Evolutionary conservation across 805 yeast genomes (phyloP), one percentile per base, ranked within the genome.

Genomic region (Kazachstania viticola): DNA sequence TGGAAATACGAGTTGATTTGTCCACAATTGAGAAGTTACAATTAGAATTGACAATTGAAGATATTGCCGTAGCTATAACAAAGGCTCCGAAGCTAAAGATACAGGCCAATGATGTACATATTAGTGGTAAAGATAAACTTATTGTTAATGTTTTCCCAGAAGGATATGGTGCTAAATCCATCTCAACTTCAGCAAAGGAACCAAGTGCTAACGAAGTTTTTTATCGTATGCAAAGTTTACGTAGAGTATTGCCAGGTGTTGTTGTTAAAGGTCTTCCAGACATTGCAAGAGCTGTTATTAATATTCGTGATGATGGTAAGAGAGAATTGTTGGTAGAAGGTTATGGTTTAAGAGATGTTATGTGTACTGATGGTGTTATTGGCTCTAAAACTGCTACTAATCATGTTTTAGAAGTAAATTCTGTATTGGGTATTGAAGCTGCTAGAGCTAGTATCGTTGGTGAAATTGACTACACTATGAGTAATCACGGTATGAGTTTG

Each of bases 401-500:
- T 56, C 99, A 91, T 60, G 76, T 91, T 21, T 62, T 91, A 39
- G 99, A 91, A 56, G 85, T 88, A 40, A 74, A 72, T 44, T 73
- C 74, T 41, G 96, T 88, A 4, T 65, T 91, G 39, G 99, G 99
- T 49, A 93, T 91, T 42, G 99, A 91, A 58, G 99, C 99, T 2
- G 98, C 98, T 1, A 71, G 99, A 56, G 64, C 84, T 1, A 79
- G 94, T 45, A 91, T 91, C 54, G 80, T 91, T 53, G 75, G 75
- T 41, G 99, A 91, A 64, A 91, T 91, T 58, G 94, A 82, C 53
- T 85, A 85, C 54, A 91, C 98, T 34, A 91, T 91, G 99, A 77
- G 94, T 54, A 84, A 85, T 60, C 98, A 91, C 66, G 99, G 99
- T 61, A 91, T 91, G 98, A 83, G 94, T 56, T 96, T 91, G 30